Evolutionary conservation across 345 rosid species (phyloP), one percentile per base, ranked within the genome.

Genomic region (Dipteronia sinensis): DNA sequence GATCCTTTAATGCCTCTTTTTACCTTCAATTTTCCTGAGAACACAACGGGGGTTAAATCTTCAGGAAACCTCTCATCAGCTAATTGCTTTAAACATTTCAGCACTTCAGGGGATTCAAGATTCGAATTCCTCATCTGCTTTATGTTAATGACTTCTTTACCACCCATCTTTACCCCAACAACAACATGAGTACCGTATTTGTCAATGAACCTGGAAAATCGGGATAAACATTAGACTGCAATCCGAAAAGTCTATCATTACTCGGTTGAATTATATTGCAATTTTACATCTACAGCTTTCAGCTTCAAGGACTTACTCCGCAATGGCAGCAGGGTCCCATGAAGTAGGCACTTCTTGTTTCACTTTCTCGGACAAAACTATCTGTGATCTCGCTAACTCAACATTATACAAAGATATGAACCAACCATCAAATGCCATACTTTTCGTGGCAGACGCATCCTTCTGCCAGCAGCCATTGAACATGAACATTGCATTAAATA

Each of bases 381-480:
- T 2, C 19, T 88, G 91, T 27, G 94, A 81, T 82, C 98, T 87
- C 64, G 82, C 92, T 73, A 96, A 81, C 86, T 90, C 99, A 19
- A 92, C 88, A 81, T 88, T 90, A 73, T 94, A 96, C 78, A 96
- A 85, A n/a, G 92, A 86, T 70, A 94, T 91, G 76, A 90, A 91
- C 95, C 97, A 96, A 61, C 99, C 99, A 85, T 96, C 99, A 63
- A 86, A 90, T 80, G 98, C 94, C 13, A 96, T 84, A 73, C 75
- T 82, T 83, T 92, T 94, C 5, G 77, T 80, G 7, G 87, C 58
- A 44, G 86, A 77, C 59, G 98, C 97, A 71, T 96, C 99, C 82
- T 90, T 94, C 75, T 84, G 97, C 99, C 99, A 96, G 67, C 86
- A 79, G 65, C 83, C 83, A 55, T 61, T 90, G 72, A 93, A 91